Percentiles rank a stretch among this genome's conserved stretches.
phyloP scores from a whole-genome alignment of 1,284 basidiomycete genomes.

The Irpex rosettiformis region DNA sequence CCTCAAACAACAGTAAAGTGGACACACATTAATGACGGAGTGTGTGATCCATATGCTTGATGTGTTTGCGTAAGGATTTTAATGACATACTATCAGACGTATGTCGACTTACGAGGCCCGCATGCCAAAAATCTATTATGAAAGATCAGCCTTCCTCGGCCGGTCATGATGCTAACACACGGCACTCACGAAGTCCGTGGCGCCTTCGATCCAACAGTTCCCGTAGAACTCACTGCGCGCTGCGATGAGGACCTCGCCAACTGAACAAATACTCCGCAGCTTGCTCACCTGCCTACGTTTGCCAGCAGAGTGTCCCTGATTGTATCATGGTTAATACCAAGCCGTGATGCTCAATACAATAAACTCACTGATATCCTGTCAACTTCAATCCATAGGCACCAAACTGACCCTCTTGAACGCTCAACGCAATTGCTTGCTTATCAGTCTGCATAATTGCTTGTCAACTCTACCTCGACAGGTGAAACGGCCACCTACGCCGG shows the following conservation, averaged over 20 bases:
- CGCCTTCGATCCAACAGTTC: constrained; percentile 39
- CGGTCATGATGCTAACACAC: neutral
- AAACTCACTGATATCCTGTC: constrained; percentile 44
- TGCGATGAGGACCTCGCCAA: constrained; percentile 1
- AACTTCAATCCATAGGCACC: constrained; percentile 52
- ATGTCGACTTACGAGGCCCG: constrained; percentile 20
- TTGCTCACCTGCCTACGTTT: constrained; percentile 45
- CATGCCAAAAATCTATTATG: constrained; percentile 24
- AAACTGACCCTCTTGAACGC: constrained; percentile 45
- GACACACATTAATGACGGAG: constrained; percentile 25
- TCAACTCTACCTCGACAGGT: neutral
- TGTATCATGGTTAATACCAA: neutral
- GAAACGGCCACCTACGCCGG: constrained; percentile 23
- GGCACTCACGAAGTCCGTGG: constrained; percentile 46
- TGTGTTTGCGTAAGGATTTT: constrained; percentile 28
- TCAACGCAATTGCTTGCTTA: constrained; percentile 50
- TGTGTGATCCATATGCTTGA: constrained; percentile 25
- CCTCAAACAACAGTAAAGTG: neutral
- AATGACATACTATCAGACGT: constrained; percentile 29
- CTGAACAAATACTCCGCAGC: neutral
- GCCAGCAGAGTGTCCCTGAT: constrained; percentile 35
- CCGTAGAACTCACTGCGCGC: constrained; percentile 21
- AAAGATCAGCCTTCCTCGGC: constrained; percentile 36
- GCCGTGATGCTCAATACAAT: constrained; percentile 19
- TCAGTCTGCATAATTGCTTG: constrained; percentile 14